Evolutionary conservation across 176 grass and related monocot genomes (phyloP), one percentile per base, ranked within the genome.

Genomic region (Hyparrhenia diplandra): DNA sequence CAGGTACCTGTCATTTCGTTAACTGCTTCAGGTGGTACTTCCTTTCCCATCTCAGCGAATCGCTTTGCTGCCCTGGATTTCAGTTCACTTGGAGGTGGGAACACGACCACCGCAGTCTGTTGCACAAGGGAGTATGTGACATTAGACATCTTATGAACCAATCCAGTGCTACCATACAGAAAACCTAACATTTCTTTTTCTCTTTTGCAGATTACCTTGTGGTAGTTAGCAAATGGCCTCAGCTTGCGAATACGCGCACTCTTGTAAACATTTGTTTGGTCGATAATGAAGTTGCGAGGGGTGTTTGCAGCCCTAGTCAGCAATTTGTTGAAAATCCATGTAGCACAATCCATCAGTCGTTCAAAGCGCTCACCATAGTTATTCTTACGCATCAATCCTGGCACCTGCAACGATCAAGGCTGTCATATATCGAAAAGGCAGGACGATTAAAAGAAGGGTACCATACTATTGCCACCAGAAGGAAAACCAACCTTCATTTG

Each of bases 201-300:
- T 28, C 10, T 43, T 75, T 28, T n/a, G 71, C 25, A 70, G 20
- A 72, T 70, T 88, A 88, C 88, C 68, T 91, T 94, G 13, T 11
- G 61, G 76, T 91, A 91, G 59, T 88, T 84, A 40, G 76, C 10
- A 81, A 94, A 94, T 49, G 88, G 47, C 49, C 64, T 94, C 60
- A 94, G 57, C 64, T 91, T 94, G 64, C 86, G 83, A n/a, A 81
- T 91, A 21, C 88, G 86, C 8, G 92, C 83, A 42, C 29, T 81
- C 49, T 42, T 94, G 76, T 86, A 94, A 69, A 94, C 88, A 81
- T 94, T 94, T 73, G 92, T 91, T 72, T 94, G 92, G 77, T 94
- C 86, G 3, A 94, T 79, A 74, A 94, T 91, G 76, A 84, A 88
- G 23, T 88, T 94, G 36, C 76, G 85, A 81, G 86, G 76, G 67